Percentiles rank a stretch among this genome's conserved stretches.
phyloP scores from a whole-genome alignment of 345 rosid genomes.

The Mallotus nudiflorus region DNA sequence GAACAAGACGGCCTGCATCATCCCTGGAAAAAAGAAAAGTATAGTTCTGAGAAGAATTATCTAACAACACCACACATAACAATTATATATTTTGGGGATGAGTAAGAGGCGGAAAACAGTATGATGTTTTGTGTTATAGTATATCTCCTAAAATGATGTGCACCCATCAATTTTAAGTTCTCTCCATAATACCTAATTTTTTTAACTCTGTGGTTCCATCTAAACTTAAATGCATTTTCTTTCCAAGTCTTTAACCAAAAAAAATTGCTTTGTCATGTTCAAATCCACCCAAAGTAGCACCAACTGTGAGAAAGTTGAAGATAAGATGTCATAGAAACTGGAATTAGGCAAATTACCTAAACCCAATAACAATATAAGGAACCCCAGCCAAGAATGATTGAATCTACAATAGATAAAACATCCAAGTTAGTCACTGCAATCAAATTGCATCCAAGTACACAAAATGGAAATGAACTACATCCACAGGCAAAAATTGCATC shows the following conservation, averaged over 20 bases:
- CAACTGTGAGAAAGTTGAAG: conserved; percentile 6
- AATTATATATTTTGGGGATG: background rate
- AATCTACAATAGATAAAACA: conserved; percentile 53
- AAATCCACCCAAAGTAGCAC: background rate
- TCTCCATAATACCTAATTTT: background rate
- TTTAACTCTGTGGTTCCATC: background rate
- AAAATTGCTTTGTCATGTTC: background rate
- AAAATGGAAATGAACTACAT: background rate
- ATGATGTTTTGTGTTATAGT: background rate
- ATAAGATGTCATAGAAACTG: background rate
- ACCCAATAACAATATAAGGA: conserved; percentile 84
- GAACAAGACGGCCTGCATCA: conserved; percentile 81
- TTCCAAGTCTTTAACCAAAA: background rate
- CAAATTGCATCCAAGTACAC: background rate
- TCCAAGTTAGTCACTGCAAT: conserved; percentile 8
- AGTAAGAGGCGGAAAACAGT: background rate
- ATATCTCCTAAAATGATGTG: background rate
- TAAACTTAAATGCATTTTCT: background rate
- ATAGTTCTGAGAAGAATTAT: background rate
- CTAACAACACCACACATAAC: background rate
- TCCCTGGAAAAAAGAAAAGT: conserved; percentile 50
- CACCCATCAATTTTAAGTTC: background rate
- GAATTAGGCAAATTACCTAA: conserved; percentile 56
- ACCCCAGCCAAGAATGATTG: conserved; percentile 96
- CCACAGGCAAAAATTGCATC: background rate